A percentile compares a stretch with the other conserved stretches of the same genome.
Evolutionary conservation across 805 yeast genomes (phyloP).

Genomic region (Candida xyloterini): DNA sequence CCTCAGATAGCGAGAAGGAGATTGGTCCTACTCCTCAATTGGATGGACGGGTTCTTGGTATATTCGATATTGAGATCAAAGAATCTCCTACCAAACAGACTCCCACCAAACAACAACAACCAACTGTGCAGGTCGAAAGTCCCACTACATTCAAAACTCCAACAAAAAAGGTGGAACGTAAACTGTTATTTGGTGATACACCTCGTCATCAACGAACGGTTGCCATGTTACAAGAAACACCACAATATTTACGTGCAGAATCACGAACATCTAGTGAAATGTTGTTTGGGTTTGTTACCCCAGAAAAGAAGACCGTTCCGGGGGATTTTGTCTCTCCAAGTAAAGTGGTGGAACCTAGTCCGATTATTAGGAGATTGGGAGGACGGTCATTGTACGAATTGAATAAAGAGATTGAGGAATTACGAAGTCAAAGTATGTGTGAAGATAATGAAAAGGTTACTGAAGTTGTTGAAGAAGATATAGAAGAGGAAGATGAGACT

Average conservation of each 20-base stretch:
- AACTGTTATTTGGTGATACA: slow-evolving; percentile 16
- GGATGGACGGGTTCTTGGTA: slow-evolving; percentile 69
- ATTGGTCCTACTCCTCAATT: slow-evolving; percentile 89
- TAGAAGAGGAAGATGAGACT: neutral
- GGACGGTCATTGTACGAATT: slow-evolving; percentile 42
- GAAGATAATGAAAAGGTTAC: slow-evolving; percentile 11
- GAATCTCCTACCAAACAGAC: slow-evolving; percentile 20
- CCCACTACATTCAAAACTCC: slow-evolving; percentile 31
- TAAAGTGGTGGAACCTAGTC: slow-evolving; percentile 30
- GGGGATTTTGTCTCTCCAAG: slow-evolving; percentile 13
- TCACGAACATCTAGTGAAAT: slow-evolving; percentile 10
- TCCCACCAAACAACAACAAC: slow-evolving; percentile 5
- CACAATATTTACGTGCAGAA: slow-evolving; percentile 21
- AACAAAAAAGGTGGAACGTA: slow-evolving; percentile 24
- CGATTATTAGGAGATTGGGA: slow-evolving; percentile 23
- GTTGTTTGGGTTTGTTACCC: slow-evolving; percentile 6
- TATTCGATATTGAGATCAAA: slow-evolving; percentile 52
- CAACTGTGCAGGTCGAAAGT: neutral
- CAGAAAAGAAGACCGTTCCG: slow-evolving; percentile 6
- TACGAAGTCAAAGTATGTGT: slow-evolving; percentile 20
- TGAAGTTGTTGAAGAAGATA: slow-evolving; percentile 1
- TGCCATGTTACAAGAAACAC: slow-evolving; percentile 21
- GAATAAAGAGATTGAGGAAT: slow-evolving; percentile 42
- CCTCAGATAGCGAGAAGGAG: slow-evolving; percentile 32
- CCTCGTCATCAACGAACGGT: slow-evolving; percentile 12